Base-by-base conservation (phyloP, 345 rosid species). In the Citrus australasica region DNA sequence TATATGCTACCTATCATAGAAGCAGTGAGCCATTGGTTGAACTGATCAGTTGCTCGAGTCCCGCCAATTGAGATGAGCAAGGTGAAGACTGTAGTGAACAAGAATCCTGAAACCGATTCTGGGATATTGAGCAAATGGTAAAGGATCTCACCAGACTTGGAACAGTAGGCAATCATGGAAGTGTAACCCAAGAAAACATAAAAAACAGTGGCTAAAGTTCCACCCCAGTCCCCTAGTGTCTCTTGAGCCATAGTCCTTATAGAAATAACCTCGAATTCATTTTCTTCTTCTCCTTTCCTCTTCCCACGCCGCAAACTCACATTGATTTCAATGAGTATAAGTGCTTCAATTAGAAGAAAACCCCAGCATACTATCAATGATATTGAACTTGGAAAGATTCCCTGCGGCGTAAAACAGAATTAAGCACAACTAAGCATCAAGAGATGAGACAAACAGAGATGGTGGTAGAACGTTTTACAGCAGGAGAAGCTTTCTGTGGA, bases 241-340 rank as follows among this genome's bases (percentile, higher is more conserved):
- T 89, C 90, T 82, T 86, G 88, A 38, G 94, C 91, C 91, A 89
- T 88, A 21, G 90, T 91, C 80, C 89, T 89, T 67, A 91, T 68
- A 28, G 91, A 89, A 76, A 89, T 87, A 19, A 86, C 81, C 73
- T 88, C 88, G 8, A 89, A 76, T 66, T 86, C 90, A 51, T 71
- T 51, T 35, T 73, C 87, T 8, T 75, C 85, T 33, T 80, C 86
- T 48, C 40, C 77, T 53, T 72, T 83, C 59, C 24, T 75, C 82
- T 19, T 84, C 81, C 75, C 85, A 11, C 48, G 64, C 80, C 72
- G 75, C 81, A 89, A 82, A 21, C 42, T 67, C 67, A 87, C 88
- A 35, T 91, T 88, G 82, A 89, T 73, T 83, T 91, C 92, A 28
- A 87, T 76, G n/a, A 89, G 89, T 46, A 91, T 66, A 46, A 89